Conservation (phyloP, 2,329 filamentous ascomycete genomes). For the Chalaropsis ovoidea region DNA sequence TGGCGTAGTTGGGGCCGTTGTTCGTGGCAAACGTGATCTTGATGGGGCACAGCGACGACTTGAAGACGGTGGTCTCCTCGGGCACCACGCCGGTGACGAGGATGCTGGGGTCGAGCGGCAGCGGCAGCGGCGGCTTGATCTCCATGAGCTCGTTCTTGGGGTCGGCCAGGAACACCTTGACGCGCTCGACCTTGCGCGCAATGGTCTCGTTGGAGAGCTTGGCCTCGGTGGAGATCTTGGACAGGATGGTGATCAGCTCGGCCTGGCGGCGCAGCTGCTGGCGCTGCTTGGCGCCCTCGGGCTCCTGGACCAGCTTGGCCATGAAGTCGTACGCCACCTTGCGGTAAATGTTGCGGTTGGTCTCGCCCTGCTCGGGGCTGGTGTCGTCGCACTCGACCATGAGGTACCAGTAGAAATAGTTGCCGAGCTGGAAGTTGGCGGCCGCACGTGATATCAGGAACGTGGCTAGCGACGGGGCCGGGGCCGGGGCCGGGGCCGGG, state of each 20-base stretch:
- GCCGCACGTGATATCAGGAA: constrained; percentile 85
- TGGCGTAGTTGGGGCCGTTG: constrained; percentile 67
- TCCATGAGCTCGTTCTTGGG: constrained; percentile 76
- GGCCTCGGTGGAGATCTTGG: constrained; percentile 81
- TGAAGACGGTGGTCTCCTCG: constrained; percentile 85
- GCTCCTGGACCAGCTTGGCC: constrained; percentile 64
- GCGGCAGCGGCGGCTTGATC: constrained; percentile 76
- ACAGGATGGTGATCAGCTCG: constrained; percentile 76
- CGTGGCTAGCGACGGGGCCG: constrained; percentile 74
- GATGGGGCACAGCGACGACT: constrained; percentile 84
- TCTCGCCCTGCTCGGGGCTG: constrained; percentile 61
- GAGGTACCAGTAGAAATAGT: constrained; percentile 95
- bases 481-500: constrained; percentile 26
- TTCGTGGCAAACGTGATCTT: constrained; percentile 82
- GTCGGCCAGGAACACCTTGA: constrained; percentile 77
- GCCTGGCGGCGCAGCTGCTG: constrained; percentile 75
- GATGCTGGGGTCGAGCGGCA: constrained; percentile 79
- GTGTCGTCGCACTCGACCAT: constrained; percentile 93
- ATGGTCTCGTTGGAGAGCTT: constrained; percentile 70
- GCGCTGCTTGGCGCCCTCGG: constrained; percentile 61
- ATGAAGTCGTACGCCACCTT: constrained; percentile 96
- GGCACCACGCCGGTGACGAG: constrained; percentile 68
- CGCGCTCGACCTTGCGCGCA: constrained; percentile 66
- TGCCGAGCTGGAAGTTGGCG: constrained; percentile 80
- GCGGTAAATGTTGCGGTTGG: constrained; percentile 76